Evolutionary conservation across 108 stramenopile species (phyloP).

Genomic region (Nannochloropsis granulata): DNA sequence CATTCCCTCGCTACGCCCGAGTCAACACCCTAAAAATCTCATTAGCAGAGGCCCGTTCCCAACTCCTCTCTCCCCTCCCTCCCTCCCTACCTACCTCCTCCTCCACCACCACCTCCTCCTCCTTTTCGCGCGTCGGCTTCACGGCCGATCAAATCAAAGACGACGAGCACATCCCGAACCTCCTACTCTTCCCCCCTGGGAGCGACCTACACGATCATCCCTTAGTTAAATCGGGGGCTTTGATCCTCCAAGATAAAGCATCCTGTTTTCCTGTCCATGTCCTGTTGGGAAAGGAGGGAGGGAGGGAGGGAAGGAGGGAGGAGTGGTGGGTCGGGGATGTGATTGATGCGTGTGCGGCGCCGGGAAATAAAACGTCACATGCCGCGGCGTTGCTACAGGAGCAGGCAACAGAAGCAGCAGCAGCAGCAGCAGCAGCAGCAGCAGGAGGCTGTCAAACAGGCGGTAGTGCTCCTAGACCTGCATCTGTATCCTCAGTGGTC

Average conservation of each 20-base stretch:
- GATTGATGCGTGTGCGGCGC: constrained; percentile 97
- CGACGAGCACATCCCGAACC: constrained; percentile 30
- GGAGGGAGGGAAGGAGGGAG: background rate
- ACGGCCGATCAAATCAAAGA: background rate
- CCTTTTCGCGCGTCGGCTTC: background rate
- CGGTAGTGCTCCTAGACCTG: background rate
- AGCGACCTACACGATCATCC: constrained; percentile 39
- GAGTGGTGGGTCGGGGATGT: constrained; percentile 30
- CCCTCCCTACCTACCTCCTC: no score
- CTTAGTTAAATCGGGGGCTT: constrained; percentile 28
- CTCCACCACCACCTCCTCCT: no score
- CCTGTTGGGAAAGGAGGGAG: constrained; percentile 41
- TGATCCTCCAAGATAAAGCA: constrained; percentile 70
- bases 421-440: background rate
- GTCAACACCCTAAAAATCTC: constrained; percentile 2
- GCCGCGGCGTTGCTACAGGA: constrained; percentile 60
- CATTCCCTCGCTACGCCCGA: constrained; percentile 12
- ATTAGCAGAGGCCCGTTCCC: background rate
- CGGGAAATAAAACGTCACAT: constrained; percentile 97
- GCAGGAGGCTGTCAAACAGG: background rate
- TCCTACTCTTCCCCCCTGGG: constrained; percentile 30
- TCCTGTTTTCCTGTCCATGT: constrained; percentile 88
- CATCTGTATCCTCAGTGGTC: constrained; percentile 21
- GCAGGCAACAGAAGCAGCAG: background rate
- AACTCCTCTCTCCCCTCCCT: background rate